phyloP scores from a whole-genome alignment of 345 rosid species.

The Punica granatum region DNA sequence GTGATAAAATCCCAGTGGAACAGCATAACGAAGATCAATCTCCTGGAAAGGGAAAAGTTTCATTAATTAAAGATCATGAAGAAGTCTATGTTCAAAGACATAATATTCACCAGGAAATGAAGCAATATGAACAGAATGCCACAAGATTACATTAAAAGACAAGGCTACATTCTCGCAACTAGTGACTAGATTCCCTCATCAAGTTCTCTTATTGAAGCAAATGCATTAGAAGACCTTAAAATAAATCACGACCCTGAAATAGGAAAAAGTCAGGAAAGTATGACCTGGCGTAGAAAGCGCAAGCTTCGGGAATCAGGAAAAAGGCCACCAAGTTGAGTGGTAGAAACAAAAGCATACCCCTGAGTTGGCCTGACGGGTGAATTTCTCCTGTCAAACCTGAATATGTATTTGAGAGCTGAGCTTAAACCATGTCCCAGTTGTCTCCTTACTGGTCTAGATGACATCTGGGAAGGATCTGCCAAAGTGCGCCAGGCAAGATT shows the following conservation, averaged over 20 bases:
- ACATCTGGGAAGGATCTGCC: slow-evolving; percentile 64
- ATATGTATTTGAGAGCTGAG: slow-evolving; percentile 70
- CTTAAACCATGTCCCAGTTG: slow-evolving; percentile 84
- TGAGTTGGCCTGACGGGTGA: slow-evolving; percentile 70
- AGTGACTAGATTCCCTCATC: not conserved
- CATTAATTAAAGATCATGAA: not conserved
- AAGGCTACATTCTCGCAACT: not conserved
- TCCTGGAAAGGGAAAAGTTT: slow-evolving; percentile 37
- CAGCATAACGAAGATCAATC: slow-evolving; percentile 72
- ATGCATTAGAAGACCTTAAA: not conserved
- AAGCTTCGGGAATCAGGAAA: slow-evolving; percentile 80
- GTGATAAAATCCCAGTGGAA: slow-evolving; percentile 67
- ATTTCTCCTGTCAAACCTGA: slow-evolving; percentile 69
- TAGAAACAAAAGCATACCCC: slow-evolving; percentile 74
- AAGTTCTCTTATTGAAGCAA: not conserved
- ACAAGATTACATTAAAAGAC: not conserved
- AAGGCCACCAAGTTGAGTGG: slow-evolving; percentile 79
- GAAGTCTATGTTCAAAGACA: not conserved
- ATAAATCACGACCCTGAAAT: not conserved
- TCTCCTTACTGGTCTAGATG: slow-evolving; percentile 64
- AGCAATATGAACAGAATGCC: not conserved
- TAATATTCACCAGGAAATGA: not conserved
- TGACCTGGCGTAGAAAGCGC: slow-evolving; percentile 83
- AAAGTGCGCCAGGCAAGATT: slow-evolving; percentile 70
- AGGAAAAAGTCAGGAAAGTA: not conserved